Evolutionary conservation across 2,329 filamentous ascomycete genomes (phyloP), one percentile per base, ranked within the genome.

Genomic region (Pezicula carpinea): DNA sequence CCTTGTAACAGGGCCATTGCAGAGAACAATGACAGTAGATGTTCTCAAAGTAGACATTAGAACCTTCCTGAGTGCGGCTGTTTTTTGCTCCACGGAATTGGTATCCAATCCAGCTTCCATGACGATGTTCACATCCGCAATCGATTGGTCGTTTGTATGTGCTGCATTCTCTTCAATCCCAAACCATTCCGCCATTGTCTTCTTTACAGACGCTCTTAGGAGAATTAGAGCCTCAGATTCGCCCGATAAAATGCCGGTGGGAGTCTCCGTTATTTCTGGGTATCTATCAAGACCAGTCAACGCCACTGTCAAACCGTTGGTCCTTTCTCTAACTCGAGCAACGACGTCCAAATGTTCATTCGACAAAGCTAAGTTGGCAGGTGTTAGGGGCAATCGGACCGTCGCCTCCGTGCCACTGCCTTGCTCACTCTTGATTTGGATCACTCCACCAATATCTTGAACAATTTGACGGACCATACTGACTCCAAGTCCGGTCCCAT

Each of bases 381-480:
- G 45, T 8, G 36, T 48, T 17, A 62, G 45, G 4, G 60, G 59
- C 22, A 63, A 44, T 6, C 49, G 39, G 21, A 63, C 54, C 7
- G 38, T 52, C 6, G 80, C 72, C 18, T 74, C 72, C 0, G 80
- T 83, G 1, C 81, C 81, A 33, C 71, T 67, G 2, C 72, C 71
- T 7, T 70, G 66, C 45, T 76, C 69, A 42, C 72, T 80, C 26
- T 69, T 70, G 26, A 85, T 71, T 6, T 77, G 70, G 38, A 87
- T 79, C 5, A 67, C 72, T 0, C 83, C 83, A 22, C 74, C 72
- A 1, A 87, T 65, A 22, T 78, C 74, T 39, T 76, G 73, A 14
- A 85, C 75, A 31, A 86, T 77, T 43, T 72, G 69, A 35, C 73
- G 73, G 19, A 87, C 82, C 11, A 87, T 82, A 14, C 77, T 81